Base-by-base conservation (phyloP, 2,329 filamentous ascomycete genomes). In the Aureobasidium sp. region DNA sequence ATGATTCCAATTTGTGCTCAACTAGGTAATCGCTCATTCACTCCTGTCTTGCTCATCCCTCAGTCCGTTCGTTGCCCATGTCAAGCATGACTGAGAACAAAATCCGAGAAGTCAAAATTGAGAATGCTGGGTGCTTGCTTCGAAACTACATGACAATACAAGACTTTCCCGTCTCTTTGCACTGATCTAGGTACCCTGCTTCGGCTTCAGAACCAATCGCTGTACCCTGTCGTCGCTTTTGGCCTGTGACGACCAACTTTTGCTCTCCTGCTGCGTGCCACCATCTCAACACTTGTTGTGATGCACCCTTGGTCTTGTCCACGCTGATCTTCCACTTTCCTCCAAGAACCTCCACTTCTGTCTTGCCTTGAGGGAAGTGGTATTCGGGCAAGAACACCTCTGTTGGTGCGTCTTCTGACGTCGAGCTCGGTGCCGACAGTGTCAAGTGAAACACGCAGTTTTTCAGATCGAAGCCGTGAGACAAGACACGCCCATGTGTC, bases 211-310 rank as follows among this genome's bases (percentile, higher is more conserved):
- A 71, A 55, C 32, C 62, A 49, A 67, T 58, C 45, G 60, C 66
- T 30, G 60, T 63, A 4, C 70, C 69, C 42, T 68, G 66, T 61
- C 77, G 84, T 61, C 85, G 79, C 61, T 86, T 81, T 17, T 88
- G 71, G 0, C 93, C 93, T 17, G 79, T 83, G 7, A 96, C 77
- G 57, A 79, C 86, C 52, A 98, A 76, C 42, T 74, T 83, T 70
- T 97, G 91, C 60, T 90, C 82, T 2, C 91, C 93, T 53, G 85
- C 84, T 1, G 81, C 81, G 70, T 98, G 90, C 90, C 91, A 96
- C 93, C 93, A 98, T 61, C 81, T 81, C 58, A 98, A 71, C 58
- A 79, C 79, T 71, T 96, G 91, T 56, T 89, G 74, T 48, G 55
- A 48, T 60, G 81, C 73, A 4, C 81, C 81, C 37, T 65, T 62